Base-by-base conservation (phyloP, 2,329 filamentous ascomycete genomes). In the Botrytis elliptica region DNA sequence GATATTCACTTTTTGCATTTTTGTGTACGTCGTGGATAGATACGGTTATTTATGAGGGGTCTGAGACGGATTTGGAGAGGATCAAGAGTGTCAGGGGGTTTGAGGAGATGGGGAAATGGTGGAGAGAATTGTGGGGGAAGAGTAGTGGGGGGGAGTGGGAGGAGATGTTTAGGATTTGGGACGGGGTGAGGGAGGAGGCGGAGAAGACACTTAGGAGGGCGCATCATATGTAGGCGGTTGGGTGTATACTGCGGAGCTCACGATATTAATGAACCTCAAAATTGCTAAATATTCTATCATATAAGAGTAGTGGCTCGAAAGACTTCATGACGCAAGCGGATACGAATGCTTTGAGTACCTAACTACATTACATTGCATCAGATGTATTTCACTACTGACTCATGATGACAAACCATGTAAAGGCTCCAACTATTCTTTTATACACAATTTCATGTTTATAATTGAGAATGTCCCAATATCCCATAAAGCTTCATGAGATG, bases 201-300 rank as follows among this genome's bases (percentile, higher is more conserved):
- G 7, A 42, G 38, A 10, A 4, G 1, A 20, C 7, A 16, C 9
- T 29, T 29, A 42, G 16, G 7, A 2, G n/a, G 8, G 9, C 38
- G 14, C n/a, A 40, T 40, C 25, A 44, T 4, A 64, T 64, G 62
- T 64, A 63, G 29, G 8, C 4, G 25, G 1, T 8, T 4, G 1
- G 2, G 36, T 5, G 1, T 40, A 1, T 25, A 40, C 16, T 63
- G n/a, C 1, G 6, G 14, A 16, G 0, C 14, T 18, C 14, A 55
- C 2, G 25, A 29, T 0, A 29, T 55, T 1, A 29, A 57, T 9
- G 7, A 18, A 57, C 6, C n/a, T 57, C 52, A 18, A 4, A 4
- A 4, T 18, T 0, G 7, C 2, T 0, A 16, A 29, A 16, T n/a
- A 0, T 55, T 8, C 0, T 0, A 55, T 29, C 0, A 1, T 14